Percentiles rank a stretch among this genome's conserved stretches.
Evolutionary conservation across 306 rosid species (phyloP).

Genomic region (Pachyrhizus erosus): DNA sequence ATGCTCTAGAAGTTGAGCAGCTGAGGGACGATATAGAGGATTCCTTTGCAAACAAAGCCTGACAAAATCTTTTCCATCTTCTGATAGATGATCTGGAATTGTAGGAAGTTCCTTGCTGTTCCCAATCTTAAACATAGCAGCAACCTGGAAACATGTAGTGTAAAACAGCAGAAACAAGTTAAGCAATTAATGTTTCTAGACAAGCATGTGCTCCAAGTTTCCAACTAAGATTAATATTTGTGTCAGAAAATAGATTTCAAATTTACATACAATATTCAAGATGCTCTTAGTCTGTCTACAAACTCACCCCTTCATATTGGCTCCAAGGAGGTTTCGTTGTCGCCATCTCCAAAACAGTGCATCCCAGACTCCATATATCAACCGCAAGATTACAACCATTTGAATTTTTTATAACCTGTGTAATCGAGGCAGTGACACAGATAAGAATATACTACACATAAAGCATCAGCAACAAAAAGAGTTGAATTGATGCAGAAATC

Average conservation of each 20-base stretch:
- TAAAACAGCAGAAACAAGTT: slow-evolving; percentile 43
- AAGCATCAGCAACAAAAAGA: slow-evolving; percentile 28
- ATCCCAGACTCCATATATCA: slow-evolving; percentile 98
- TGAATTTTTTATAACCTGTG: slow-evolving; percentile 75
- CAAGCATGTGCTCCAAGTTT: slow-evolving; percentile 16
- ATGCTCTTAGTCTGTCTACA: slow-evolving; percentile 23
- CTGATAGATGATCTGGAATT: slow-evolving; percentile 82
- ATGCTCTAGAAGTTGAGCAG: slow-evolving; percentile 80
- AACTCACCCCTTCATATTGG: slow-evolving; percentile 85
- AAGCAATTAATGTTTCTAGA: slow-evolving; percentile 40
- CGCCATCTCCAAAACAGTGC: slow-evolving; percentile 98
- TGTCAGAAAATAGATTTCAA: slow-evolving; percentile 41
- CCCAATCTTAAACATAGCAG: slow-evolving; percentile 95
- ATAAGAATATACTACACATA: slow-evolving; percentile 17
- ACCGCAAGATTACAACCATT: slow-evolving; percentile 86
- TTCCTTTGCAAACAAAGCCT: slow-evolving; percentile 81
- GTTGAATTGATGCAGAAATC: slow-evolving; percentile 9
- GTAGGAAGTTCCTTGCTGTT: slow-evolving; percentile 78
- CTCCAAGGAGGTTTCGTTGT: slow-evolving; percentile 97
- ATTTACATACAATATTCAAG: slow-evolving; percentile 37
- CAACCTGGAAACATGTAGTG: slow-evolving; percentile 61
- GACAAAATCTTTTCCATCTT: slow-evolving; percentile 86
- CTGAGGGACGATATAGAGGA: slow-evolving; percentile 75
- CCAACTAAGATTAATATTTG: slow-evolving; percentile 42
- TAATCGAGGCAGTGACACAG: slow-evolving; percentile 34